Conservation (phyloP, 805 yeast species). For the Maudiozyma saulgeensis region DNA sequence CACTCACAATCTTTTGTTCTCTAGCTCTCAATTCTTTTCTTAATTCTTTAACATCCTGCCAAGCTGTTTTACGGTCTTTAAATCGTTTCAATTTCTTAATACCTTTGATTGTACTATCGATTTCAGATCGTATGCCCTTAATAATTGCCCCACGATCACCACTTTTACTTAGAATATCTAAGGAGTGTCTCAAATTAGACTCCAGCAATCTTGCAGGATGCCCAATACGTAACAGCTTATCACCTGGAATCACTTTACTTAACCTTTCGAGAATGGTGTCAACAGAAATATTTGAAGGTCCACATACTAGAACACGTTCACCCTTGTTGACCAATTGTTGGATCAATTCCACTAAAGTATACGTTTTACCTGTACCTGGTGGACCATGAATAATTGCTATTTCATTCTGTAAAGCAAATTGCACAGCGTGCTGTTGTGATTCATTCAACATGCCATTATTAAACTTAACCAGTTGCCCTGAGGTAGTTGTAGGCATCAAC, state of each 20-base stretch:
- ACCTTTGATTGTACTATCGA: conserved; percentile 47
- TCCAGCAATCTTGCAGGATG: conserved; percentile 83
- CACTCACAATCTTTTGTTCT: conserved; percentile 53
- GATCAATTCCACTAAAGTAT: conserved; percentile 72
- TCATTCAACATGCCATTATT: conserved; percentile 33
- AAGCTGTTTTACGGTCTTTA: conserved; percentile 55
- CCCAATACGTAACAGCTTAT: conserved; percentile 68
- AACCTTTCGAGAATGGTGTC: conserved; percentile 84
- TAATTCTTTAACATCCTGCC: conserved; percentile 57
- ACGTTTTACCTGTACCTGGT: conserved; percentile 77
- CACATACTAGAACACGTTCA: conserved; percentile 68
- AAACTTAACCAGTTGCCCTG: conserved; percentile 4
- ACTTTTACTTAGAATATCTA: conserved; percentile 59
- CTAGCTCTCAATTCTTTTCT: conserved; percentile 60
- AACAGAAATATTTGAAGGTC: conserved; percentile 87
- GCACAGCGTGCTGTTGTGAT: conserved; percentile 68
- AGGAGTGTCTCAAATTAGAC: conserved; percentile 55
- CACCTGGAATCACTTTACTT: conserved; percentile 33
- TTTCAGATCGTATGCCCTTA: conserved; percentile 61
- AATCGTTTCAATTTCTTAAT: conserved; percentile 54
- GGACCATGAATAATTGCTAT: conserved; percentile 63
- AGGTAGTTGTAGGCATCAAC: conserved; percentile 6
- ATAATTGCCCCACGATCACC: conserved; percentile 53
- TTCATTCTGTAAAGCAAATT: conserved; percentile 52
- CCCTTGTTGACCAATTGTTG: conserved; percentile 53